phyloP scores from a whole-genome alignment of 768 basidiomycete genomes.

The Tylopilus plumbeoviolaceoides region DNA sequence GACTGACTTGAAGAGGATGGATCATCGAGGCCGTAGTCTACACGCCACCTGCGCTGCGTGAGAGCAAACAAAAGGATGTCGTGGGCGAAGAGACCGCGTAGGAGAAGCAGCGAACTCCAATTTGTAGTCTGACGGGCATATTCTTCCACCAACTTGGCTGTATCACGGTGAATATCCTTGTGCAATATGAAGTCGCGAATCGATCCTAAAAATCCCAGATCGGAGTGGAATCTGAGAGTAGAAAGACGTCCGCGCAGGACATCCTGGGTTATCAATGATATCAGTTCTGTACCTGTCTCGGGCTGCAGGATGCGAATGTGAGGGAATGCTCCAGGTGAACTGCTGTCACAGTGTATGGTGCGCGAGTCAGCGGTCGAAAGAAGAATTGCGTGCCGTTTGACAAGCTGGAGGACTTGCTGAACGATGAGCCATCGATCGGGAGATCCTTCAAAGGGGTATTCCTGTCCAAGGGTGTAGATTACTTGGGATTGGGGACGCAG shows the following conservation, averaged over 20 bases:
- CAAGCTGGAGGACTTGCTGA: conserved; percentile 29
- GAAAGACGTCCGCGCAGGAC: not conserved
- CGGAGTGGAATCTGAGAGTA: not conserved
- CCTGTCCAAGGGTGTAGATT: conserved; percentile 33
- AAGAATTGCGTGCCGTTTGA: not conserved
- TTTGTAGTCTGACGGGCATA: not conserved
- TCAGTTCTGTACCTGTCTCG: conserved; percentile 6
- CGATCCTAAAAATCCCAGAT: not conserved
- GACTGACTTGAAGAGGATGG: too few species aligned
- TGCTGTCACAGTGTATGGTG: not conserved
- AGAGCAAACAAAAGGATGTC: conserved; percentile 31
- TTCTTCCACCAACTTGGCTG: not conserved
- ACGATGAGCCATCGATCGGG: conserved; percentile 34
- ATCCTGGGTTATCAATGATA: conserved; percentile 3
- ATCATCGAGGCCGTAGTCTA: not conserved
- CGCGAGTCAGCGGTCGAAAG: not conserved
- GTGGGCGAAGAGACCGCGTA: conserved; percentile 34
- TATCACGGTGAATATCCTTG: not conserved
- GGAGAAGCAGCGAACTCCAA: conserved; percentile 23
- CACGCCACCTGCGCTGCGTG: conserved; percentile 28
- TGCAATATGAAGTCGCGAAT: conserved; percentile 23
- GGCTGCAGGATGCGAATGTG: conserved; percentile 19
- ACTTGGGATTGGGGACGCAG: conserved; percentile 18
- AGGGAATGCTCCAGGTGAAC: conserved; percentile 16
- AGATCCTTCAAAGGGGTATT: conserved; percentile 24